Base-by-base conservation (phyloP, 495 filamentous ascomycete species). In the Xylaria bambusicola region DNA sequence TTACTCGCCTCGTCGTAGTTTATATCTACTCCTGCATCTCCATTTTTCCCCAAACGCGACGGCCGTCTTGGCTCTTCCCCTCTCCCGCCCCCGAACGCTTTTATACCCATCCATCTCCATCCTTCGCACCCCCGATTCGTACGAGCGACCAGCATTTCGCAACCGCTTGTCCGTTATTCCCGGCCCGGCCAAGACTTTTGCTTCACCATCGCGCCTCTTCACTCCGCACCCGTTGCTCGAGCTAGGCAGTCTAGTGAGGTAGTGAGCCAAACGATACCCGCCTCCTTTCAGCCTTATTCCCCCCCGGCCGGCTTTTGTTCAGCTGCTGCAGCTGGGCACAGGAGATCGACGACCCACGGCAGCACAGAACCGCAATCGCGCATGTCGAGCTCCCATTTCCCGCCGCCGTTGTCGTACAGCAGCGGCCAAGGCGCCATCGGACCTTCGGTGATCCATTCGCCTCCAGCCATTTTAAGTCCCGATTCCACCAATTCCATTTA, bases 401-500 rank as follows among this genome's bases (percentile, higher is more conserved):
- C 63, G 58, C 60, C 66, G 53, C 61, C 63, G 48, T 71, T 68
- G 66, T 71, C 66, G 63, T 71, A 68, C 63, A 62, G 63, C 65
- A 66, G 63, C 62, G 66, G 68, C 63, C 63, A 64, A 38, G 48
- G 60, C 60, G 60, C 35, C 20, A 45, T 62, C 57, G 63, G 55
- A n/a, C 31, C 56, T 47, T 61, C 64, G 15, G 52, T 57, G 21
- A 52, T 63, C 50, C 44, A 66, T 18, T 71, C 65, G 57, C 67
- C 68, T 52, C 65, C 65, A 12, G 41, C 56, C 24, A 63, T 66
- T 23, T 38, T 71, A 38, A 71, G 67, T 18, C 73, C 73, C 52
- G 72, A 60, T 52, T 73, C 73, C 55, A 65, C 61, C 17, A 65
- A 49, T 21, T 77, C 75, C 52, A 69, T 79, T 40, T 79, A 73